phyloP scores from a whole-genome alignment of 2,329 filamentous ascomycete genomes.

The Aspergillaceae sp. region DNA sequence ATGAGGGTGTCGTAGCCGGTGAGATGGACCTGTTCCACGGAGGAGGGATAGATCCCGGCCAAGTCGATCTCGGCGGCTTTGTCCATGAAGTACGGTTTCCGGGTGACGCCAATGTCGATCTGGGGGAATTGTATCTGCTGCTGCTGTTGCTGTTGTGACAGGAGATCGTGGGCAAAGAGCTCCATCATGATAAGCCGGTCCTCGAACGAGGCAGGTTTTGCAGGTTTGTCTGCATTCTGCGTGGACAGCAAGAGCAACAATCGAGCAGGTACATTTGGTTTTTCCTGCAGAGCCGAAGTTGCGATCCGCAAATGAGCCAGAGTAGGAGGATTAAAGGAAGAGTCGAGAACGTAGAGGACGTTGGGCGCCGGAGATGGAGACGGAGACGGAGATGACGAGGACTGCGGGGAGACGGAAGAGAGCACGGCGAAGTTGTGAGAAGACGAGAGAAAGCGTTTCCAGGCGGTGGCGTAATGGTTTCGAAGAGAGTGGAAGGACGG shows the following conservation, averaged over 20 bases:
- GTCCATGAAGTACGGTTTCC: constrained; percentile 41
- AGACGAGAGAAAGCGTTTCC: constrained; percentile 38
- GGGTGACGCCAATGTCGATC: constrained; percentile 42
- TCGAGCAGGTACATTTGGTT: constrained; percentile 24
- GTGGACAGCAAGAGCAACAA: constrained; percentile 54
- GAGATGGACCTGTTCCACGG: constrained; percentile 39
- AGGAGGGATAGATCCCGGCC: constrained; percentile 26
- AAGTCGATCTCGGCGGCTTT: constrained; percentile 38
- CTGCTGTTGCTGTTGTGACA: constrained; percentile 18
- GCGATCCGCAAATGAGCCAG: constrained; percentile 51
- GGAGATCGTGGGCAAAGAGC: constrained; percentile 37
- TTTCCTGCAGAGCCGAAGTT: constrained; percentile 42
- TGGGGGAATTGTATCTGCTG: constrained; percentile 16
- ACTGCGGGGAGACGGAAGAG: constrained; percentile 13
- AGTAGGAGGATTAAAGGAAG: constrained; percentile 59
- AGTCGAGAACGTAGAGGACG: constrained; percentile 56
- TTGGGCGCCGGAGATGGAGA: constrained; percentile 10
- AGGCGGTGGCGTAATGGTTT: constrained; percentile 7
- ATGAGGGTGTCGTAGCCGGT: constrained; percentile 43
- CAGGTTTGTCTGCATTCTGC: constrained; percentile 57
- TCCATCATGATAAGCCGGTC: constrained; percentile 44
- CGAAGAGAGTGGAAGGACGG: too few species aligned
- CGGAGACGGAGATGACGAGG: too few species aligned
- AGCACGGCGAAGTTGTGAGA: constrained; percentile 26
- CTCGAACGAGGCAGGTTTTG: constrained; percentile 41